These are phyloP conservation scores for Mycena galopus DNA, from an alignment of 768 basidiomycete species.

Conservation along the genomic window DNA sequence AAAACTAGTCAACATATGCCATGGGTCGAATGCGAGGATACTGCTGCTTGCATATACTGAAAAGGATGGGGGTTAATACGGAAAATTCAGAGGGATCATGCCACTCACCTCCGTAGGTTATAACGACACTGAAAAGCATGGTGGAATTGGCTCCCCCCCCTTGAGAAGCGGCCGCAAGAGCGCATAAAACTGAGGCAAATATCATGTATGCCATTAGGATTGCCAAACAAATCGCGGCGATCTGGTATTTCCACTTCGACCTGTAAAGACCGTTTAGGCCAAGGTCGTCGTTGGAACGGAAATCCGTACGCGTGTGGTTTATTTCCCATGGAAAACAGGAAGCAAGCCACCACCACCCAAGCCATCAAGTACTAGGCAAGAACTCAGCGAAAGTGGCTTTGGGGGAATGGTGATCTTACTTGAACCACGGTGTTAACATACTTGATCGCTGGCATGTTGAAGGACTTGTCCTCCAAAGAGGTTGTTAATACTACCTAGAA, in stretches of 20 bases:
- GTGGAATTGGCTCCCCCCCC: slow-evolving; percentile 75
- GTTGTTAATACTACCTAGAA: slow-evolving; percentile 88
- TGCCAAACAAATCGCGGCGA: slow-evolving; percentile 79
- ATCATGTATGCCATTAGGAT: slow-evolving; percentile 88
- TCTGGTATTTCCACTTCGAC: slow-evolving; percentile 88
- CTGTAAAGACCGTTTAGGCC: slow-evolving; percentile 50
- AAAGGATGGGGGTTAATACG: slow-evolving; percentile 52
- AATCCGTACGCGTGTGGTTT: slow-evolving; percentile 84
- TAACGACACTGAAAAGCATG: slow-evolving; percentile 88
- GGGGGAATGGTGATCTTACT: slow-evolving; percentile 51
- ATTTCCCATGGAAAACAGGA: slow-evolving; percentile 97
- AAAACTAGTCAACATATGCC: slow-evolving; percentile 96
- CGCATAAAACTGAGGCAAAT: slow-evolving; percentile 84
- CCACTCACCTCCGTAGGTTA: slow-evolving; percentile 75
- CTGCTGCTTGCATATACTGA: slow-evolving; percentile 84
- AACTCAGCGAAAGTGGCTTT: slow-evolving; percentile 21
- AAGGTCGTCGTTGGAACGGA: background rate
- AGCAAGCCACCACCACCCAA: slow-evolving; percentile 87
- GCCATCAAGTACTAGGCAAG: slow-evolving; percentile 81
- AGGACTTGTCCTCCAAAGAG: slow-evolving; percentile 82
- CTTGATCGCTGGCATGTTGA: slow-evolving; percentile 72
- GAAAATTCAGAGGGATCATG: no score
- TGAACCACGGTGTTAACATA: slow-evolving; percentile 84
- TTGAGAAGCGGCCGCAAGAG: slow-evolving; percentile 76
- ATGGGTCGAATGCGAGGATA: slow-evolving; percentile 91